Conservation (phyloP, 805 yeast genomes). For the Metschnikowia sp. region DNA sequence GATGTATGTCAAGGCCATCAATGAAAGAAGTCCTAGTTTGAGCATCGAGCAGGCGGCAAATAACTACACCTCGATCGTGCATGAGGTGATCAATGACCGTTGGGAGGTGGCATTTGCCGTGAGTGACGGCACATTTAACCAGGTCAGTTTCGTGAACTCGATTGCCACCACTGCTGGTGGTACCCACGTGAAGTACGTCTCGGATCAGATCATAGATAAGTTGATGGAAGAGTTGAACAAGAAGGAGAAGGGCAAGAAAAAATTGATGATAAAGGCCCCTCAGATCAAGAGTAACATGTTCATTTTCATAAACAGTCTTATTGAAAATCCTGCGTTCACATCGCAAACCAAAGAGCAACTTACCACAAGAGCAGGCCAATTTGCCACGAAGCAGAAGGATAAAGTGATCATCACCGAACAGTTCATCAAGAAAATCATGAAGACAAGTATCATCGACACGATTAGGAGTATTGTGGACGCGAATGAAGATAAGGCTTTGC, state of each 20-base stretch:
- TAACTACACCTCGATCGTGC: constrained; percentile 52
- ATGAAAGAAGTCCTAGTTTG: constrained; percentile 41
- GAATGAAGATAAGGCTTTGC: constrained; percentile 83
- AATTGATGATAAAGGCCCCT: constrained; percentile 74
- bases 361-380: constrained; percentile 83
- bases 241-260: constrained; percentile 64
- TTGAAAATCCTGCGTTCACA: constrained; percentile 95
- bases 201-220: constrained; percentile 81
- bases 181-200: constrained; percentile 82
- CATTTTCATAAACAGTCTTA: constrained; percentile 82
- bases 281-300: constrained; percentile 91
- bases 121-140: constrained; percentile 86
- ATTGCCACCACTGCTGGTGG: constrained; percentile 98
- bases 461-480: constrained; percentile 80
- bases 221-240: constrained; percentile 59
- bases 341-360: constrained; percentile 96
- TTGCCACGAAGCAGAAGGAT: constrained; percentile 66
- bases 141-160: constrained; percentile 94
- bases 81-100: constrained; percentile 76
- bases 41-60: constrained; percentile 30
- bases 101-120: constrained; percentile 97
- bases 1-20: constrained; percentile 78
- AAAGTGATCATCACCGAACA: constrained; percentile 69
- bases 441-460: constrained; percentile 69
- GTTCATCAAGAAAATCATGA: constrained; percentile 64